A percentile compares a stretch with the other conserved stretches of the same genome.
phyloP scores from a whole-genome alignment of 179 eudicot species.

The Vitellaria paradoxa region DNA sequence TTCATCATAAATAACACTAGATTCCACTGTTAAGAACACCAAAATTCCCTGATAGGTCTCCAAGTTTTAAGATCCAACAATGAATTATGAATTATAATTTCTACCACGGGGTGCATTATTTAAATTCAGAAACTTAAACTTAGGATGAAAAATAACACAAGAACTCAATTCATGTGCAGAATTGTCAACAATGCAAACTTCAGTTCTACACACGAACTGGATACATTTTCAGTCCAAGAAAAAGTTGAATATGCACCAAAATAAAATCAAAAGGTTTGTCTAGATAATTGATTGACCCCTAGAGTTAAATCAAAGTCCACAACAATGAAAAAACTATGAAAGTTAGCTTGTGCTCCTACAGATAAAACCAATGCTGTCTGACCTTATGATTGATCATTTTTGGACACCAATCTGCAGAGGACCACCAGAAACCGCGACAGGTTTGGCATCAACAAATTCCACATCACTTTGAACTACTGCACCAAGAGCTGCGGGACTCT shows the following conservation, averaged over 20 bases:
- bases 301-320: no score
- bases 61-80: neutral
- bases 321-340: neutral
- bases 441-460: conserved; percentile 54
- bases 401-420: conserved; percentile 53
- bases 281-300: neutral
- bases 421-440: conserved; percentile 42
- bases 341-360: neutral
- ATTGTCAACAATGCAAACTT: neutral
- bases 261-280: neutral
- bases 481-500: conserved; percentile 45
- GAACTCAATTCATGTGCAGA: neutral
- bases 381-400: conserved; percentile 84
- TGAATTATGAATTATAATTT: neutral
- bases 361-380: conserved; percentile 16
- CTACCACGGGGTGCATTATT: neutral
- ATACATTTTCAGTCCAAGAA: neutral
- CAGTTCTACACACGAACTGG: no score
- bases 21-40: neutral
- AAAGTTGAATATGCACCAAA: neutral
- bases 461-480: conserved; percentile 64
- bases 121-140: neutral
- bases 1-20: neutral
- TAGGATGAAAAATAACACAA: neutral
- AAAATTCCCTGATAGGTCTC: neutral